Evolutionary conservation across 1,284 basidiomycete genomes (phyloP).

Genomic region (Leccinum fallax): DNA sequence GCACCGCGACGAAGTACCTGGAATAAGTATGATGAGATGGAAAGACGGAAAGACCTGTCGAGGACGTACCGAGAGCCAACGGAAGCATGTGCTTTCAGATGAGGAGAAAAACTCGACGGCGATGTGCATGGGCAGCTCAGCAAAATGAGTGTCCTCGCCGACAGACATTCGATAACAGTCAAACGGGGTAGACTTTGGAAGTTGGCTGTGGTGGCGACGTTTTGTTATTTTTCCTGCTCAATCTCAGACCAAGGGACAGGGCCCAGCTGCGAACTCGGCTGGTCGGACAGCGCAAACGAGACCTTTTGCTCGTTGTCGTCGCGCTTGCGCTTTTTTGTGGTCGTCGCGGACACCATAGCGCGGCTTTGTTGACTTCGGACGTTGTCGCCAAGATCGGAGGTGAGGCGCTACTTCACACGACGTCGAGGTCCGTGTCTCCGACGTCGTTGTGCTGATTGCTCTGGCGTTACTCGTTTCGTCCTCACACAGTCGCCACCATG

Average conservation of each 20-base stretch:
- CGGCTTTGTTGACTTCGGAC: constrained; percentile 13
- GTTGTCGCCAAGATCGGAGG: constrained; percentile 10
- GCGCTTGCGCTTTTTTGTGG: constrained; percentile 67
- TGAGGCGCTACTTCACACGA: constrained; percentile 10
- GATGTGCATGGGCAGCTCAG: constrained; percentile 53
- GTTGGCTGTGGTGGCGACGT: constrained; percentile 52
- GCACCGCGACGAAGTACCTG: constrained; percentile 69
- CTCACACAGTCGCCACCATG: constrained; percentile 32
- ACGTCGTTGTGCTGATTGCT: constrained; percentile 19
- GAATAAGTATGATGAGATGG: background rate
- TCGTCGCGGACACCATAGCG: constrained; percentile 34
- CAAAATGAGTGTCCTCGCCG: constrained; percentile 45
- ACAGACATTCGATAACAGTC: constrained; percentile 54
- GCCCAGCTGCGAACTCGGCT: constrained; percentile 53
- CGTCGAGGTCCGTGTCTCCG: constrained; percentile 29
- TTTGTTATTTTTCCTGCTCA: constrained; percentile 3
- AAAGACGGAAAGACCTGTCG: constrained; percentile 19
- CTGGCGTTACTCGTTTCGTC: constrained; percentile 26
- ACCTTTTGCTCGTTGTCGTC: constrained; percentile 42
- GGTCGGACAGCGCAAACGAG: constrained; percentile 49
- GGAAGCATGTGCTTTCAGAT: constrained; percentile 45
- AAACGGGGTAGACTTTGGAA: constrained; percentile 70
- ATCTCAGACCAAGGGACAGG: constrained; percentile 59
- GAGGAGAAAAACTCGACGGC: constrained; percentile 64
- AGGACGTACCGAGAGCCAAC: constrained; percentile 61